These are phyloP conservation scores for Phaeoacremonium minimum DNA, from an alignment of 2,329 filamentous ascomycete genomes.

Conservation along the genomic window DNA sequence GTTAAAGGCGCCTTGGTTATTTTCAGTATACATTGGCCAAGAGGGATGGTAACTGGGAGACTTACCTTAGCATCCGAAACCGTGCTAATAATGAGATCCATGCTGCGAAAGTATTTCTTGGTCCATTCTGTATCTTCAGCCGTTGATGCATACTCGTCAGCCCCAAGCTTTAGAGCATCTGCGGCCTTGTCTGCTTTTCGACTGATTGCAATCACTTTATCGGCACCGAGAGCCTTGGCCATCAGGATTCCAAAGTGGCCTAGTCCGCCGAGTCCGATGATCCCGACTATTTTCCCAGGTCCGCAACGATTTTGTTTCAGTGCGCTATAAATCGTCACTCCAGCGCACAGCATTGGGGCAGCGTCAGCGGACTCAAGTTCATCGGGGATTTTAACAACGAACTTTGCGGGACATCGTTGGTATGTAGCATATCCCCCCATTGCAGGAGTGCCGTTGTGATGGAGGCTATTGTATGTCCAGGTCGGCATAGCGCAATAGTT, in stretches of 20 bases:
- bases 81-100: constrained; percentile 57
- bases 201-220: constrained; percentile 55
- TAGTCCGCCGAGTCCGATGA: constrained; percentile 63
- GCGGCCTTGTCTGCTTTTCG: constrained; percentile 43
- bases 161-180: constrained; percentile 52
- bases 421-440: constrained; percentile 48
- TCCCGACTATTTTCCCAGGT: constrained; percentile 57
- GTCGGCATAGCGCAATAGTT: constrained; percentile 29
- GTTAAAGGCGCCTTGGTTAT: constrained; percentile 49
- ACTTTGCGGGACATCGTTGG: constrained; percentile 29
- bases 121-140: constrained; percentile 48
- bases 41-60: too few species aligned
- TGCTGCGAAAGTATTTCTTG: constrained; percentile 37
- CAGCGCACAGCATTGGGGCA: constrained; percentile 65
- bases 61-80: constrained; percentile 40
- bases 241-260: constrained; percentile 66
- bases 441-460: constrained; percentile 46
- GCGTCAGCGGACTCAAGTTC: constrained; percentile 29
- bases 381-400: constrained; percentile 40
- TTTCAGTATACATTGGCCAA: neutral
- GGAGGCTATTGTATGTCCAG: constrained; percentile 47
- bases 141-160: constrained; percentile 38
- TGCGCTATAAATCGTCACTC: constrained; percentile 62
- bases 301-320: constrained; percentile 61
- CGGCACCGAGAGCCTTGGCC: constrained; percentile 61